Percentiles rank a stretch among this genome's conserved stretches.
Conservation (phyloP, 176 grass and related monocot species). For the Aegilops speltoides region DNA sequence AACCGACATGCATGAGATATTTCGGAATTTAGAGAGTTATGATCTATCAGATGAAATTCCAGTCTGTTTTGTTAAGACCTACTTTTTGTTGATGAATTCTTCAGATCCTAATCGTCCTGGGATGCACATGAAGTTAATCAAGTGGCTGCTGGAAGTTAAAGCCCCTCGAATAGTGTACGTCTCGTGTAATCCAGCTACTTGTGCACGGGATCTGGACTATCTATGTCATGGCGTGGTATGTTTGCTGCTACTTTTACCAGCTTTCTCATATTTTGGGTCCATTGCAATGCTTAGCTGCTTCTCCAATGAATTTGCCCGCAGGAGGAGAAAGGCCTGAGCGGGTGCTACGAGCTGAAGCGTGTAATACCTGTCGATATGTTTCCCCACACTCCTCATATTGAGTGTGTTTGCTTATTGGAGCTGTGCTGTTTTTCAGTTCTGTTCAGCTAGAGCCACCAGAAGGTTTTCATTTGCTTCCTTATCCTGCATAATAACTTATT, state of each 20-base stretch:
- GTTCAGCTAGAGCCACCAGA: slow-evolving; percentile 2
- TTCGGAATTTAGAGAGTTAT: neutral
- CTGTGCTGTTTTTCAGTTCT: slow-evolving; percentile 37
- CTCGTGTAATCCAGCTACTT: slow-evolving; percentile 92
- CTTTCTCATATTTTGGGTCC: neutral
- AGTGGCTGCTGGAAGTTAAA: slow-evolving; percentile 85
- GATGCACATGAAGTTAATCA: slow-evolving; percentile 97
- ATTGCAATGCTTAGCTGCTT: slow-evolving; percentile 11
- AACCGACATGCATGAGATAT: neutral
- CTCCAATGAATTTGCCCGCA: slow-evolving; percentile 32
- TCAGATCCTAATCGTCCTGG: slow-evolving; percentile 95
- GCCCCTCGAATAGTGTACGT: slow-evolving; percentile 76
- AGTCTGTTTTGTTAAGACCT: neutral
- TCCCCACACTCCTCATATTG: slow-evolving; percentile 93
- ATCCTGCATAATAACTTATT: neutral
- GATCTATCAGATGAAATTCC: neutral
- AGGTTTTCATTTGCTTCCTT: neutral
- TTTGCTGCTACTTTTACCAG: slow-evolving; percentile 14
- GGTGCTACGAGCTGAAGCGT: slow-evolving; percentile 69
- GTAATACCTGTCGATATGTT: slow-evolving; percentile 95
- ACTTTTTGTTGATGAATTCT: slow-evolving; percentile 34
- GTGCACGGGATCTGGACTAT: slow-evolving; percentile 89
- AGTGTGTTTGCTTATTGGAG: slow-evolving; percentile 93
- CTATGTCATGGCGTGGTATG: slow-evolving; percentile 91
- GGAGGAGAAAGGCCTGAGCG: slow-evolving; percentile 58